A percentile compares a stretch with the other conserved stretches of the same genome.
These are phyloP conservation scores for Clonostachys rhizophaga DNA, from an alignment of 2,329 filamentous ascomycete genomes.

Conservation along the genomic window DNA sequence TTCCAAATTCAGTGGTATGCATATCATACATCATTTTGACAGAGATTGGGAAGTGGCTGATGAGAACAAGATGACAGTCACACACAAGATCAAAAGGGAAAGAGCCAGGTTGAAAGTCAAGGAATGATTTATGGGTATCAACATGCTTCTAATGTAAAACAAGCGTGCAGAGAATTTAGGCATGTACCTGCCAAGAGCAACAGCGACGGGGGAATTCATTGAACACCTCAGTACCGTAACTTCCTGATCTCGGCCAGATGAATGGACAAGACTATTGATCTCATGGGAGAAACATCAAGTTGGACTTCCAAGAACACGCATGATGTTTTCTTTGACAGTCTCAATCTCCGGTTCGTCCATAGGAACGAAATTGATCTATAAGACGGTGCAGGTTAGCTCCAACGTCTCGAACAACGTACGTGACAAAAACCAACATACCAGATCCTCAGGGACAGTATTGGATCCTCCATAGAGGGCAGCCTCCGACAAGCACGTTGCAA, in stretches of 20 bases:
- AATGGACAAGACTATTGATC: too few species aligned
- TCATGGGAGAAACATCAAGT: conserved; percentile 6
- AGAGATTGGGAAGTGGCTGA: background rate
- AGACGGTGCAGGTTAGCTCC: background rate
- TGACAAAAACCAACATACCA: conserved; percentile 47
- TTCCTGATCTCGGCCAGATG: too few species aligned
- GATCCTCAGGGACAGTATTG: conserved; percentile 58
- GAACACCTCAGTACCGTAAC: too few species aligned
- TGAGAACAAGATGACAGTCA: background rate
- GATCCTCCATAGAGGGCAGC: conserved; percentile 68
- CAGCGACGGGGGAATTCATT: too few species aligned
- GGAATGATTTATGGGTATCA: background rate
- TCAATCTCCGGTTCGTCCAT: conserved; percentile 57
- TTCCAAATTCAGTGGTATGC: too few species aligned
- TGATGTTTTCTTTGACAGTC: conserved; percentile 52
- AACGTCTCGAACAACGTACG: too few species aligned
- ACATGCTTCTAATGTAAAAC: conserved; percentile 5
- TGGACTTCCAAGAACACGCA: conserved; percentile 38
- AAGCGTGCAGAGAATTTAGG: too few species aligned
- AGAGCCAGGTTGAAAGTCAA: background rate
- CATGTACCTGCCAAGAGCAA: too few species aligned
- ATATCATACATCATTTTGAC: too few species aligned
- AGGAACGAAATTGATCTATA: conserved; percentile 61
- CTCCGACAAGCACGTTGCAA: conserved; percentile 75
- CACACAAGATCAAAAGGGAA: background rate